phyloP scores from a whole-genome alignment of 2,329 filamentous ascomycete species.

The Didymella lethalis region DNA sequence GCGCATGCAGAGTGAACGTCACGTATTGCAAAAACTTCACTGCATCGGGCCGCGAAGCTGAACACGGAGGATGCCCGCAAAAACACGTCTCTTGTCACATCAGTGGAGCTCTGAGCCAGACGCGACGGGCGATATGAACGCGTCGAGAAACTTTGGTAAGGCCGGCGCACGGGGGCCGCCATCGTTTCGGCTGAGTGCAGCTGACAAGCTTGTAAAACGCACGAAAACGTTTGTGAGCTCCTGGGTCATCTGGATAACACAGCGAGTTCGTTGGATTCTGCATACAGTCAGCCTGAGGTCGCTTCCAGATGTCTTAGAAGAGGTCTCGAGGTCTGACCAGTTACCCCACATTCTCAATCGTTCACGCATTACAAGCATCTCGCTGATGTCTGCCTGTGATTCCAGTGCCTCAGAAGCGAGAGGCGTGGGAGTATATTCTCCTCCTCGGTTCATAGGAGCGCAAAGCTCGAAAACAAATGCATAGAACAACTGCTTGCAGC shows the following conservation, averaged over 20 bases:
- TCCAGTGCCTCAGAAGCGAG: not conserved
- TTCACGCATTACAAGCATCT: not conserved
- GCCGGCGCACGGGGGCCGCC: constrained; percentile 33
- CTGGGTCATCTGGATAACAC: not conserved
- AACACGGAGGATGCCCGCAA: constrained; percentile 20
- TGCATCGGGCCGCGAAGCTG: constrained; percentile 21
- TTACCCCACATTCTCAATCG: constrained; percentile 17
- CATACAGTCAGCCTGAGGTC: not conserved
- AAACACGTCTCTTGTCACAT: constrained; percentile 33
- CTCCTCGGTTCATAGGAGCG: not conserved
- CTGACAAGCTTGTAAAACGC: not conserved
- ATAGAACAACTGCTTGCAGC: constrained; percentile 28
- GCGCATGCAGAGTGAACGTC: constrained; percentile 25
- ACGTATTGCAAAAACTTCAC: constrained; percentile 24
- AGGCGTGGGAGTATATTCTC: not conserved
- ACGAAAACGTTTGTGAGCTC: not conserved
- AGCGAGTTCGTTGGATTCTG: too few species aligned
- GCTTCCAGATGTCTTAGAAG: not conserved
- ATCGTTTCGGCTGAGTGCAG: constrained; percentile 8
- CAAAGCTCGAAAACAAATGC: constrained; percentile 5
- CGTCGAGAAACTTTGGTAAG: constrained; percentile 42
- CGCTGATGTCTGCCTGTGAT: not conserved
- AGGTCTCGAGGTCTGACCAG: not conserved
- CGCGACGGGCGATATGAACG: constrained; percentile 43
- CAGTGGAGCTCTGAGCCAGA: constrained; percentile 35